phyloP scores from a whole-genome alignment of 129 eudicot species.

The Saposhnikovia divaricata region DNA sequence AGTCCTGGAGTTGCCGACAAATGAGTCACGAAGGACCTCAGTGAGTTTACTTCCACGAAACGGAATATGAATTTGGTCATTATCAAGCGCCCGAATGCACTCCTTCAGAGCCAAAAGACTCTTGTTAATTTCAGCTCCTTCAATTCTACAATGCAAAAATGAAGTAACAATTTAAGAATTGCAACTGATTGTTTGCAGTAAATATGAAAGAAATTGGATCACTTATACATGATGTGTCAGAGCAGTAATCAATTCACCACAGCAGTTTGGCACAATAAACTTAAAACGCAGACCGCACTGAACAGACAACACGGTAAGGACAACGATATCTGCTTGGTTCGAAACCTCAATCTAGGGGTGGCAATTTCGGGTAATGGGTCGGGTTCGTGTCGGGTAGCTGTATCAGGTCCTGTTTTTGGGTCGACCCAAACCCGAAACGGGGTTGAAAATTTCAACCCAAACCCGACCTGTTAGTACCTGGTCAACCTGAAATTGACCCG shows the following conservation, averaged over 20 bases:
- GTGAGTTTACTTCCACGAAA: conserved; percentile 97
- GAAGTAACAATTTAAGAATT: background rate
- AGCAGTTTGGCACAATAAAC: background rate
- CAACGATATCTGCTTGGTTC: background rate
- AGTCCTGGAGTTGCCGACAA: conserved; percentile 88
- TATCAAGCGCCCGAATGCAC: conserved; percentile 96
- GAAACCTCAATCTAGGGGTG: background rate
- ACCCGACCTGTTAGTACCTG: too few species aligned
- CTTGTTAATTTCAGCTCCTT: conserved; percentile 98
- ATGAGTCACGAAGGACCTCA: conserved; percentile 95
- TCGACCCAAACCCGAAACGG: too few species aligned
- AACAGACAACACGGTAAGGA: background rate
- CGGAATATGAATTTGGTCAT: conserved; percentile 93
- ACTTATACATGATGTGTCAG: background rate
- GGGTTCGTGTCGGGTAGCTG: too few species aligned
- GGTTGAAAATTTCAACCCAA: too few species aligned
- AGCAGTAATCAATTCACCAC: background rate
- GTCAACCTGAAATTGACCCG: too few species aligned
- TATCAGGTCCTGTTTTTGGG: too few species aligned
- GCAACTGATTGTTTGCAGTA: background rate
- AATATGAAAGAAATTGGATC: background rate
- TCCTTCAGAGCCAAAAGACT: conserved; percentile 92
- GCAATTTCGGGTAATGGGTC: too few species aligned
- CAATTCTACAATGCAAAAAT: conserved; percentile 48
- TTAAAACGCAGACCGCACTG: background rate